Percentiles rank a stretch among this genome's conserved stretches.
phyloP scores from a whole-genome alignment of 129 eudicot species.

The Logfia minima region DNA sequence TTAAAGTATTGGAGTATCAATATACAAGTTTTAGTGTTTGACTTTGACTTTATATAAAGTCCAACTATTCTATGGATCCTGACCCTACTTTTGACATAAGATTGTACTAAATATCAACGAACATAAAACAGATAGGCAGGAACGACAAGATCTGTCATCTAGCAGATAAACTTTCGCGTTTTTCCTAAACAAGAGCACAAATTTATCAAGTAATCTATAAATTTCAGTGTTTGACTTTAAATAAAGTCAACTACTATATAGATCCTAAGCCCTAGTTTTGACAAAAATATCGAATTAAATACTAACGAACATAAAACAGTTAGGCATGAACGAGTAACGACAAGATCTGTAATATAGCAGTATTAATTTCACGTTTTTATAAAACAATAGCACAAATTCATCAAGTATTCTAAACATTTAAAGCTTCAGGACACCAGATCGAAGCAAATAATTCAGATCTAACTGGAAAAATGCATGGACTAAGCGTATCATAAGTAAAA shows the following conservation, averaged over 20 bases:
- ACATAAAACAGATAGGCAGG: not conserved
- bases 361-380: not conserved
- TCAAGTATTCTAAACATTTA: not conserved
- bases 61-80: not conserved
- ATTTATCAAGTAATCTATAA: not conserved
- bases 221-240: not conserved
- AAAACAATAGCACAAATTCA: not conserved
- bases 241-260: not conserved
- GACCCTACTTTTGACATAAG: not conserved
- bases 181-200: not conserved
- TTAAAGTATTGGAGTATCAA: not conserved
- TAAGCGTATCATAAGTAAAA: constrained; percentile 7
- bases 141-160: constrained; percentile 29
- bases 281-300: not conserved
- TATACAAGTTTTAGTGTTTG: not conserved
- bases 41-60: constrained; percentile 3
- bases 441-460: constrained; percentile 35
- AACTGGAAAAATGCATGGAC: not conserved
- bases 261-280: not conserved
- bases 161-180: constrained; percentile 12
- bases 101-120: too few relatives aligned
- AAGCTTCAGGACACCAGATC: constrained; percentile 23
- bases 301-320: not conserved
- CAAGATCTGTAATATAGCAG: not conserved
- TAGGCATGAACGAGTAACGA: not conserved